Conservation (phyloP, 2,329 filamentous ascomycete species). For the Diaporthe aspalathi region DNA sequence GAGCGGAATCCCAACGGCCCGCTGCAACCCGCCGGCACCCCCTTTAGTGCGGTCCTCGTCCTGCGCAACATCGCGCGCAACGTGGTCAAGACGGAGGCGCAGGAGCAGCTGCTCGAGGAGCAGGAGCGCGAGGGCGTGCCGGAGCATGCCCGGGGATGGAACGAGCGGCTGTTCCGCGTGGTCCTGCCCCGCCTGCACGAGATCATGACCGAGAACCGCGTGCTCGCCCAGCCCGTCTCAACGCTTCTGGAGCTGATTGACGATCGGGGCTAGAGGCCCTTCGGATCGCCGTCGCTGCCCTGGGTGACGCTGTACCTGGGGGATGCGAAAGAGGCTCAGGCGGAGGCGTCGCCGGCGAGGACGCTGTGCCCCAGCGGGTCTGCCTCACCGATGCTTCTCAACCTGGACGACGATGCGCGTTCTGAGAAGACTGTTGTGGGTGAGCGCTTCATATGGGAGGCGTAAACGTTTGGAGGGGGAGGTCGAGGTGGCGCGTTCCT, state of each 20-base stretch:
- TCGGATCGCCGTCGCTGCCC: background rate
- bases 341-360: background rate
- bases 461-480: no score
- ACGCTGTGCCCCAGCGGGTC: background rate
- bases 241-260: constrained; percentile 50
- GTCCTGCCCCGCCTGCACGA: constrained; percentile 74
- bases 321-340: no score
- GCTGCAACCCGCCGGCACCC: constrained; percentile 78
- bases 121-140: constrained; percentile 60
- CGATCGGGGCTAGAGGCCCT: constrained; percentile 35
- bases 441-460: background rate
- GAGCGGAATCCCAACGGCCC: constrained; percentile 68
- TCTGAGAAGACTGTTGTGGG: no score
- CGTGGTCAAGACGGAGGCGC: constrained; percentile 69
- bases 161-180: constrained; percentile 75
- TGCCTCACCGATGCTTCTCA: background rate
- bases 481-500: background rate
- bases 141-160: constrained; percentile 64
- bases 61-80: constrained; percentile 82
- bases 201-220: constrained; percentile 76
- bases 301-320: no score
- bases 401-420: background rate
- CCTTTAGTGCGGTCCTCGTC: constrained; percentile 81
- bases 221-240: constrained; percentile 57
- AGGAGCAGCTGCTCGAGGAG: constrained; percentile 64